Evolutionary conservation across 768 basidiomycete genomes (phyloP).

Genomic region (Naganishia onofrii): DNA sequence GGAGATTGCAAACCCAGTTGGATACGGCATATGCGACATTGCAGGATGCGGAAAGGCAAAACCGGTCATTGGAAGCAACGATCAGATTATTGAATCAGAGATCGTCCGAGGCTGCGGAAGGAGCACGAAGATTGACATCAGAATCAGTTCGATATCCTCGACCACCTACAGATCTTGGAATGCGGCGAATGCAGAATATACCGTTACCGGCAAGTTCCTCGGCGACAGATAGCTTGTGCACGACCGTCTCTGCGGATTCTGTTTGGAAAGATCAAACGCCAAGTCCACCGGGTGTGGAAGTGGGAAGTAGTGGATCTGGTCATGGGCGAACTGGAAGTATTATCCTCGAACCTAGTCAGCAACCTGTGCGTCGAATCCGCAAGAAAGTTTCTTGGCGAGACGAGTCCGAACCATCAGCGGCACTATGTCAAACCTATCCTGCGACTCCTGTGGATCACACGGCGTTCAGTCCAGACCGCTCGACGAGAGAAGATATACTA

Average conservation of each 20-base stretch:
- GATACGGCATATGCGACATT: slow-evolving; percentile 21
- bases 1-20: slow-evolving; percentile 10
- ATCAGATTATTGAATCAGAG: background rate
- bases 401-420: background rate
- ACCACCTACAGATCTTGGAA: background rate
- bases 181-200: background rate
- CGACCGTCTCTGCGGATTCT: background rate
- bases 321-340: background rate
- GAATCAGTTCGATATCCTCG: background rate
- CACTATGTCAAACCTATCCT: background rate
- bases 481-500: background rate
- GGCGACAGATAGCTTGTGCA: background rate
- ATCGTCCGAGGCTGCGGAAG: background rate
- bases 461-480: background rate
- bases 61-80: slow-evolving; percentile 15
- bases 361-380: background rate
- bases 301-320: background rate
- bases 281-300: background rate
- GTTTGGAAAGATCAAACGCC: background rate
- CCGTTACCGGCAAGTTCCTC: background rate
- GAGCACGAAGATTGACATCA: background rate
- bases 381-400: slow-evolving; percentile 23
- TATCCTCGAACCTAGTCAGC: background rate
- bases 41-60: slow-evolving; percentile 23
- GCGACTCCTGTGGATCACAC: background rate